phyloP scores from a whole-genome alignment of 768 basidiomycete genomes.

The Boletus insuetus region DNA sequence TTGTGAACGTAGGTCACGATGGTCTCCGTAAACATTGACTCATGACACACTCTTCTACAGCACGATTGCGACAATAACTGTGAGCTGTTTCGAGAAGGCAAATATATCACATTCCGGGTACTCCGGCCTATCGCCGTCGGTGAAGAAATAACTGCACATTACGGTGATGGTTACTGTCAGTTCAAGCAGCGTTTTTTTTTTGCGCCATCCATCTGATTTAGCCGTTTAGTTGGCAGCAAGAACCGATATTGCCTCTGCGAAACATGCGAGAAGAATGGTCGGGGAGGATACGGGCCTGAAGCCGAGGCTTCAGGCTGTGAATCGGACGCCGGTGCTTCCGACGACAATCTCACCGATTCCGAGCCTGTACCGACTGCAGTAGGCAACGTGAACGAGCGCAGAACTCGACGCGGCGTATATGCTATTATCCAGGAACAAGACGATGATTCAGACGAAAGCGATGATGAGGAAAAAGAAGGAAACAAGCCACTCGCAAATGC shows the following conservation, averaged over 20 bases:
- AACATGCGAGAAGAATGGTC: constrained; percentile 74
- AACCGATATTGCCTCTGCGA: constrained; percentile 82
- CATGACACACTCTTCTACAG: constrained; percentile 36
- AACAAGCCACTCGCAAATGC: constrained; percentile 47
- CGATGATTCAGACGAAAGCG: constrained; percentile 61
- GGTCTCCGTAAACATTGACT: neutral
- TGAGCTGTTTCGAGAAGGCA: constrained; percentile 84
- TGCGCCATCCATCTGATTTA: constrained; percentile 29
- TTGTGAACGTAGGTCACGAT: constrained; percentile 73
- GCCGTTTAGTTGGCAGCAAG: constrained; percentile 54
- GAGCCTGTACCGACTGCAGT: constrained; percentile 48
- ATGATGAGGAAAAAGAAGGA: constrained; percentile 50
- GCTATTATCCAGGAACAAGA: constrained; percentile 60
- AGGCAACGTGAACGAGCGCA: constrained; percentile 72
- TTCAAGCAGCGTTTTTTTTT: constrained; percentile 26
- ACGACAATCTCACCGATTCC: constrained; percentile 33
- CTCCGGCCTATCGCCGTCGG: constrained; percentile 74
- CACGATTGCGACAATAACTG: constrained; percentile 91
- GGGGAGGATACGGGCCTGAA: constrained; percentile 67
- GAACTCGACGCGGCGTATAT: constrained; percentile 81
- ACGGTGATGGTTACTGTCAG: constrained; percentile 89
- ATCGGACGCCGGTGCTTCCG: constrained; percentile 42
- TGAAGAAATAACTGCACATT: constrained; percentile 88
- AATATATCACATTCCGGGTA: constrained; percentile 86
- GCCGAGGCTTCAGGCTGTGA: constrained; percentile 47